Base-by-base conservation (phyloP, 768 basidiomycete species). In the Calvatia gigantea region DNA sequence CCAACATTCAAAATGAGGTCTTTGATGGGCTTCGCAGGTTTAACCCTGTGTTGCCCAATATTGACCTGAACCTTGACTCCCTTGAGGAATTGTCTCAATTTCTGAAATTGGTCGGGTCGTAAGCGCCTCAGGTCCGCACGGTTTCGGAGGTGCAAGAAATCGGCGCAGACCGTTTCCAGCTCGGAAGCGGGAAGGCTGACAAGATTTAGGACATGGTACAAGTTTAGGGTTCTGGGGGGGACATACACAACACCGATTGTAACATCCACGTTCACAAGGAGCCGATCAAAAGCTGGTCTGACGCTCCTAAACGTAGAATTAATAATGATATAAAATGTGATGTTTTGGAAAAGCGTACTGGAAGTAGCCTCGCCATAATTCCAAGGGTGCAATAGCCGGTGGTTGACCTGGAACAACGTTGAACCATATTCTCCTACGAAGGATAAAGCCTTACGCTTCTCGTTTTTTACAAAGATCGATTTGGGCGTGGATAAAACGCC, bases 231-330 rank as follows among this genome's bases (percentile, higher is more conserved):
- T 1, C 25, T 9, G 25, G 25, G 37, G 29, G 7, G 17, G 37
- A 57, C 65, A 52, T 65, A 78, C 76, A 79, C 55, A 1, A 75
- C 67, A 5, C 76, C 72, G 2, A 73, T 69, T 0, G 76, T 73
- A 0, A 70, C 69, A 49, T 79, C 78, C 0, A 78, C 69, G 51
- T 79, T 79, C 14, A 79, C 65, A 4, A 74, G 50, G 0, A 79
- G 62, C 12, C 65, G 52, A 8, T 67, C 68, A 1, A 67, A 60
- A 0, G 75, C 64, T 0, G 76, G 73, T 28, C 77, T 67, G 33
- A 79, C 78, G 23, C 75, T 77, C 69, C 74, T 78, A 37, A 6
- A 54, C 29, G 33, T 60, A 46, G 27, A 42, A 45, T 1, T 27
- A n/a, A n/a, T 8, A 33, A 12, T 29, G 27, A 5, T 2, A 27